Percentiles rank a stretch among this genome's conserved stretches.
Conservation (phyloP, 495 filamentous ascomycete genomes). For the Tuber aestivum region DNA sequence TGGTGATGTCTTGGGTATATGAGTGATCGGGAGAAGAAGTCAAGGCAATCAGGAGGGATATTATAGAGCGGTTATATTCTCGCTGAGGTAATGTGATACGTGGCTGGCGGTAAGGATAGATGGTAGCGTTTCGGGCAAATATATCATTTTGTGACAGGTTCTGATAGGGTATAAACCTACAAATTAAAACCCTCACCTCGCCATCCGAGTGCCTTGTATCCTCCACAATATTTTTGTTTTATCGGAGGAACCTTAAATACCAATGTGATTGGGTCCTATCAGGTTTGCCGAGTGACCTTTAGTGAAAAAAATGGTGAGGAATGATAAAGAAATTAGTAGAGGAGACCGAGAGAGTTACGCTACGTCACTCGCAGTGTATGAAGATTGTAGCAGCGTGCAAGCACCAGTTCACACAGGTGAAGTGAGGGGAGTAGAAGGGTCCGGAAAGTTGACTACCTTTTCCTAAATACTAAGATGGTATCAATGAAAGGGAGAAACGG, state of each 20-base stretch:
- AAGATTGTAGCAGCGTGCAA: not conserved
- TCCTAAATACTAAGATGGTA: not conserved
- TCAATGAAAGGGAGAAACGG: not conserved
- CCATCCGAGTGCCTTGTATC: not conserved
- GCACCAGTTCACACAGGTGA: not conserved
- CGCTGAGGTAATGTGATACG: not conserved
- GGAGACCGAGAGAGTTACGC: not conserved
- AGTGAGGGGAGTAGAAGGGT: not conserved
- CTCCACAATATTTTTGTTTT: not conserved
- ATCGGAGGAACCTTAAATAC: not conserved
- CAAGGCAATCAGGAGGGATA: not conserved
- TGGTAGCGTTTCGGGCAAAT: not conserved
- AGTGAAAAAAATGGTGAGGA: not conserved
- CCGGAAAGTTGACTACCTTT: not conserved
- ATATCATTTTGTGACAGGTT: constrained; percentile 1
- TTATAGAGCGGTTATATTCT: constrained; percentile 1
- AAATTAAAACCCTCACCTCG: not conserved
- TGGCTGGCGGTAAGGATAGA: not conserved
- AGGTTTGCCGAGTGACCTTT: not conserved
- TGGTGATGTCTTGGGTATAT: not conserved
- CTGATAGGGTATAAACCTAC: not conserved
- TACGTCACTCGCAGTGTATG: not conserved
- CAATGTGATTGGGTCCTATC: not conserved
- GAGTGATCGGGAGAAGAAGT: constrained; percentile 5
- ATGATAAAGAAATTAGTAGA: not conserved